Evolutionary conservation across 306 rosid genomes (phyloP).

Genomic region (Cucurbita pepo): DNA sequence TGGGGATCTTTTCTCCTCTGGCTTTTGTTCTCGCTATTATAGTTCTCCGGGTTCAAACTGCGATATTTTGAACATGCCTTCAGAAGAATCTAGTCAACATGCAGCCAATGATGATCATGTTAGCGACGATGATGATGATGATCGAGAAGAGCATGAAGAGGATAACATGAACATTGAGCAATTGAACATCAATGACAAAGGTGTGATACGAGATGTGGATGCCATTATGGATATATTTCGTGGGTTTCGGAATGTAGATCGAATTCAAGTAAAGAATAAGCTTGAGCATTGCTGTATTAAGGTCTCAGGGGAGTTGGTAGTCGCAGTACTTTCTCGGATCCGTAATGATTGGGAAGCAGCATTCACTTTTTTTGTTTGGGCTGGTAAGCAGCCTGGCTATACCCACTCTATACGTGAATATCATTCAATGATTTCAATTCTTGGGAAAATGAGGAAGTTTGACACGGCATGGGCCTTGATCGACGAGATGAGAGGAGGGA

Average conservation of each 20-base stretch:
- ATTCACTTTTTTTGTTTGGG: slow-evolving; percentile 75
- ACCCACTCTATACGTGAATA: slow-evolving; percentile 49
- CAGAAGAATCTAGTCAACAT: not conserved
- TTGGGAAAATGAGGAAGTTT: slow-evolving; percentile 79
- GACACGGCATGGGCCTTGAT: slow-evolving; percentile 77
- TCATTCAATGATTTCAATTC: slow-evolving; percentile 67
- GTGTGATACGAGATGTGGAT: slow-evolving; percentile 26
- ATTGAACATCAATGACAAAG: slow-evolving; percentile 11
- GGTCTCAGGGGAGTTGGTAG: slow-evolving; percentile 50
- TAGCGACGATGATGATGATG: not conserved
- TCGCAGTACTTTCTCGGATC: slow-evolving; percentile 43
- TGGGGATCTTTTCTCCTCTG: not conserved
- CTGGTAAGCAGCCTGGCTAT: slow-evolving; percentile 56
- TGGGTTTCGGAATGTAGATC: slow-evolving; percentile 13
- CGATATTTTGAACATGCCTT: not conserved
- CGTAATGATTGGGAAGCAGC: slow-evolving; percentile 87
- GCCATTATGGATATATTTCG: slow-evolving; percentile 41
- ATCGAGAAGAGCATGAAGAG: not conserved
- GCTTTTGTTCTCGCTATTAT: not conserved
- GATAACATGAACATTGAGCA: not conserved
- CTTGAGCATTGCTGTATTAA: slow-evolving; percentile 36
- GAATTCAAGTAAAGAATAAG: slow-evolving; percentile 24
- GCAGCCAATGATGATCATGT: not conserved
- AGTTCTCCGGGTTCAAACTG: not conserved
- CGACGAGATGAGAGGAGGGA: slow-evolving; percentile 52